Evolutionary conservation across 306 rosid genomes (phyloP), one percentile per base, ranked within the genome.

Genomic region (Medicago truncatula): DNA sequence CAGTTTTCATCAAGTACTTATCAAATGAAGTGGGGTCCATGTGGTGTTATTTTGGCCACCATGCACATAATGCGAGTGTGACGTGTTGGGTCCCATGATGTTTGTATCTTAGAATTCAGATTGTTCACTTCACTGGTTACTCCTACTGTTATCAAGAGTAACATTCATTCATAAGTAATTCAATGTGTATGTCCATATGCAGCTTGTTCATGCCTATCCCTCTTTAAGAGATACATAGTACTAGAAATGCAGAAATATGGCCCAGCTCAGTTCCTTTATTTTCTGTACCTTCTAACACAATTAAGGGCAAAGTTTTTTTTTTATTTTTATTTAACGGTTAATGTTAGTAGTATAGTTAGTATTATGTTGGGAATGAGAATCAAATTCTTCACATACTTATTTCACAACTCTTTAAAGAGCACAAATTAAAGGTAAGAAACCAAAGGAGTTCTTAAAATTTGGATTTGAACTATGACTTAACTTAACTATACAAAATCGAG

Each of bases 81-180:
- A 31, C 54, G 81, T 49, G 39, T 23, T 71, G 49, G 73, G 82
- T 63, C 82, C 73, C 44, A 11, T 76, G 20, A 72, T 72, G 46
- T 71, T 78, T 41, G 73, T 36, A 49, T 49, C 16, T 49, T 14
- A 20, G 34, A 23, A 43, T 25, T 68, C 75, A 52, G 14, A 53
- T 12, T 67, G 54, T 78, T 78, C 81, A 47, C 10, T 77, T 60
- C 21, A 31, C 6, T 60, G 31, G 52, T 15, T n/a, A n/a, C n/a
- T 60, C 44, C 70, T 69, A 43, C 12, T 53, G 36, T 77, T 25
- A 70, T 78, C 77, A 71, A 15, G 54, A 47, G 54, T 66, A 61
- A 56, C 50, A 60, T 15, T 15, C 21, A 61, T 28, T 13, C 20
- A 6, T 12, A 2, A 5, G 41, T 13, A 7, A 60, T 60, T 60